Base-by-base conservation (phyloP, 1,284 basidiomycete genomes). In the Fomitiporia mediterranea region DNA sequence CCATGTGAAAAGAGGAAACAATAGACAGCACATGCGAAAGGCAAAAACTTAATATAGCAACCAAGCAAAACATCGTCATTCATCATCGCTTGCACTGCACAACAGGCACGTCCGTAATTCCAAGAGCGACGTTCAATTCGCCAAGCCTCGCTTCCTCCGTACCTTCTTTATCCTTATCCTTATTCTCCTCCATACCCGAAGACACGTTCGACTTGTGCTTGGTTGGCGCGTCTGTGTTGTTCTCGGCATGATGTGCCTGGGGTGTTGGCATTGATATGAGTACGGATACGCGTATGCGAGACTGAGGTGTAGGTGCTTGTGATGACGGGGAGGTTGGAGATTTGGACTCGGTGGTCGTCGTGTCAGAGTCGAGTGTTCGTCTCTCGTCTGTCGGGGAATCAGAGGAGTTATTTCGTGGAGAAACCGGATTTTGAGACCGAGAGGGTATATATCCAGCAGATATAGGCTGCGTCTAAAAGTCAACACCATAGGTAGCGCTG, bases 211-310 rank as follows among this genome's bases (percentile, higher is more conserved):
- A 35, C 23, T 42, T 23, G 37, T n/a, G n/a, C n/a, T n/a, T n/a
- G n/a, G n/a, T n/a, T n/a, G n/a, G n/a, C n/a, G n/a, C n/a, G n/a
- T n/a, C n/a, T n/a, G n/a, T n/a, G n/a, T n/a, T n/a, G n/a, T n/a
- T n/a, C n/a, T n/a, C n/a, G n/a, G n/a, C n/a, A n/a, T n/a, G n/a
- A n/a, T n/a, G n/a, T n/a, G n/a, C n/a, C n/a, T n/a, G n/a, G 15
- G 52, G 52, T 19, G 52, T 32, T 4, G 52, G 52, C 52, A 54
- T 54, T 15, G 42, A 32, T 19, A 54, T 54, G 15, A 54, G 52
- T 8, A 54, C 42, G n/a, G 52, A 44, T 21, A 54, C 21, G n/a
- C 42, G 42, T 17, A 54, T 15, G n/a, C 21, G n/a, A 19, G 48
- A 8, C 17, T 27, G 17, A 51, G 5, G 27, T 1, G 9, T 9